Evolutionary conservation across 768 basidiomycete genomes (phyloP).

Genomic region (Agaricus sinodeliciosus): DNA sequence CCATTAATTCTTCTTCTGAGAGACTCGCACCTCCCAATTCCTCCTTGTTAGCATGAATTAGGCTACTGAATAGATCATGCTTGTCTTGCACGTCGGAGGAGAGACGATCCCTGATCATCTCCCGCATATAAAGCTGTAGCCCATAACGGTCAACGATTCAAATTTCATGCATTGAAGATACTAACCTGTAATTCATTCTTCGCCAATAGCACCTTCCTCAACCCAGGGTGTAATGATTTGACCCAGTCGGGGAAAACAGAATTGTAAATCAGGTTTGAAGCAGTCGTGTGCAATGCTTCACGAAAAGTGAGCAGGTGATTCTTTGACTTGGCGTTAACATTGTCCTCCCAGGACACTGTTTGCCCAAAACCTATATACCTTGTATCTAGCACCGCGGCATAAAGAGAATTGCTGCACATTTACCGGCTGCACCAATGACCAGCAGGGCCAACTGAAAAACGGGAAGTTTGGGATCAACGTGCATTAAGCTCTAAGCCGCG

Average conservation of each 20-base stretch:
- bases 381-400: neutral
- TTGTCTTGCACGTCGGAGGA: constrained; percentile 29
- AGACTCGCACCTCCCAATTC: constrained; percentile 27
- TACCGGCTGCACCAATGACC: constrained; percentile 49
- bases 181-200: constrained; percentile 39
- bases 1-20: constrained; percentile 37
- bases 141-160: neutral
- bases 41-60: constrained; percentile 43
- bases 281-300: constrained; percentile 37
- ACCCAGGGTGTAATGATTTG: constrained; percentile 21
- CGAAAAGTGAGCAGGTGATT: constrained; percentile 45
- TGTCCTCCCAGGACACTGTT: constrained; percentile 41
- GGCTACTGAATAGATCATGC: constrained; percentile 46
- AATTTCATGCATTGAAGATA: neutral
- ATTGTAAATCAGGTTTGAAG: constrained; percentile 29
- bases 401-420: neutral
- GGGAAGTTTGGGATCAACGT: neutral
- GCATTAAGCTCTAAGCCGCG: neutral
- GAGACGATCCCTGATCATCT: constrained; percentile 45
- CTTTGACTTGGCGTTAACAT: constrained; percentile 23
- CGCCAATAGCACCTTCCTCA: constrained; percentile 24
- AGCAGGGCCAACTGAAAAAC: constrained; percentile 45
- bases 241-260: constrained; percentile 33
- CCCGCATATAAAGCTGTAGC: constrained; percentile 33
- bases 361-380: constrained; percentile 40